These are phyloP conservation scores for Hanseniaspora lachancei DNA, from an alignment of 805 yeast genomes.

Conservation along the genomic window DNA sequence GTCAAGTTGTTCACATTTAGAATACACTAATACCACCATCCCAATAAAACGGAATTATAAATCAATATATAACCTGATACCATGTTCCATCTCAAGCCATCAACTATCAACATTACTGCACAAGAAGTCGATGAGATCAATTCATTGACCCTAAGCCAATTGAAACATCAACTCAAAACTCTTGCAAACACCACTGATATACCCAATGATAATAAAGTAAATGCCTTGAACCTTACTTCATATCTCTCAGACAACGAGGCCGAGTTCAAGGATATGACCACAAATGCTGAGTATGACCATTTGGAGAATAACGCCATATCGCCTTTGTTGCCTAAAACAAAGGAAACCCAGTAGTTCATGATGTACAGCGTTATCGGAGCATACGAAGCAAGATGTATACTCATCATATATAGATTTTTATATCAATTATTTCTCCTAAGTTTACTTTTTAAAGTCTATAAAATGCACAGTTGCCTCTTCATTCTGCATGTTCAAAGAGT, in stretches of 20 bases:
- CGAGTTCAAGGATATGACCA: neutral
- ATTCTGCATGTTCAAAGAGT: slow-evolving; percentile 23
- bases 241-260: neutral
- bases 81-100: slow-evolving; percentile 6
- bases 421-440: slow-evolving; percentile 6
- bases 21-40: neutral
- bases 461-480: slow-evolving; percentile 22
- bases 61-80: neutral
- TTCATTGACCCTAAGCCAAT: neutral
- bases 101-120: slow-evolving; percentile 1
- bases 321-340: neutral
- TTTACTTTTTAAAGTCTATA: slow-evolving; percentile 18
- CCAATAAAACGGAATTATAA: neutral
- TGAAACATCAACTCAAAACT: neutral
- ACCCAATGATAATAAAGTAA: neutral
- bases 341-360: neutral
- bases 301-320: neutral
- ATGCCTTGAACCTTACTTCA: neutral
- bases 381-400: too few species aligned
- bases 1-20: neutral
- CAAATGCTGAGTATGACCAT: neutral
- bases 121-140: neutral
- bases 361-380: too few species aligned
- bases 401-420: too few species aligned
- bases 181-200: neutral